A percentile compares a stretch with the other conserved stretches of the same genome.
Evolutionary conservation across 2,329 filamentous ascomycete species (phyloP).

Genomic region (Ambrosiella xylebori): DNA sequence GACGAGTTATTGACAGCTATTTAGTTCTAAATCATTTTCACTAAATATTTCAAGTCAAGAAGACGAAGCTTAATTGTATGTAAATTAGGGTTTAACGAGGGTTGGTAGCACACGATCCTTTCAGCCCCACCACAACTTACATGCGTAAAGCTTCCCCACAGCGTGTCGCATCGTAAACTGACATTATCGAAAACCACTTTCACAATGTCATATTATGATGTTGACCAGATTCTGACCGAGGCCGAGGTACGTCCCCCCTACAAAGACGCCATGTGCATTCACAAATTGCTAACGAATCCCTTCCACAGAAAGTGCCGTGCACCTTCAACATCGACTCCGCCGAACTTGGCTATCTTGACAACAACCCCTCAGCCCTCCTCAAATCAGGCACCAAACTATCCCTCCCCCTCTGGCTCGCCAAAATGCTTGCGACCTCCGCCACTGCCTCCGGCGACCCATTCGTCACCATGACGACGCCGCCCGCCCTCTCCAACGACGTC

Average conservation of each 20-base stretch:
- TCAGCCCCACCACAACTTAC: background rate
- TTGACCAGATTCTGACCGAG: conserved; percentile 71
- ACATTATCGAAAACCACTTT: background rate
- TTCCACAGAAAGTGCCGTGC: conserved; percentile 70
- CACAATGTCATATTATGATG: conserved; percentile 62
- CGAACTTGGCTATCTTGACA: conserved; percentile 75
- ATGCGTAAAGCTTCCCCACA: background rate
- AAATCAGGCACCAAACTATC: conserved; percentile 65
- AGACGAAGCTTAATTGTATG: background rate
- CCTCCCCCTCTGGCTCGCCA: conserved; percentile 83
- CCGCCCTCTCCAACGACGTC: conserved; percentile 60
- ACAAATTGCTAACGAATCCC: conserved; percentile 10
- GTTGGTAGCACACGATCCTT: background rate
- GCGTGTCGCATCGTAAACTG: background rate
- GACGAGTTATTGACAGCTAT: background rate
- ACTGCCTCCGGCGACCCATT: conserved; percentile 31
- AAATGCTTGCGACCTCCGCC: conserved; percentile 68
- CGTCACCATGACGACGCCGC: conserved; percentile 65
- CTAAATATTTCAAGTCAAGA: background rate
- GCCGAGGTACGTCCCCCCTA: conserved; percentile 40
- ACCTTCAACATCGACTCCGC: conserved; percentile 84
- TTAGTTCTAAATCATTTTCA: background rate
- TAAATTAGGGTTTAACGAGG: background rate
- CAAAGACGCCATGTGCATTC: too few species aligned
- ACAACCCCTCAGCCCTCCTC: conserved; percentile 52